These are phyloP conservation scores for Eudorina sp. DNA, from an alignment of 139 green algal species.

Conservation along the genomic window DNA sequence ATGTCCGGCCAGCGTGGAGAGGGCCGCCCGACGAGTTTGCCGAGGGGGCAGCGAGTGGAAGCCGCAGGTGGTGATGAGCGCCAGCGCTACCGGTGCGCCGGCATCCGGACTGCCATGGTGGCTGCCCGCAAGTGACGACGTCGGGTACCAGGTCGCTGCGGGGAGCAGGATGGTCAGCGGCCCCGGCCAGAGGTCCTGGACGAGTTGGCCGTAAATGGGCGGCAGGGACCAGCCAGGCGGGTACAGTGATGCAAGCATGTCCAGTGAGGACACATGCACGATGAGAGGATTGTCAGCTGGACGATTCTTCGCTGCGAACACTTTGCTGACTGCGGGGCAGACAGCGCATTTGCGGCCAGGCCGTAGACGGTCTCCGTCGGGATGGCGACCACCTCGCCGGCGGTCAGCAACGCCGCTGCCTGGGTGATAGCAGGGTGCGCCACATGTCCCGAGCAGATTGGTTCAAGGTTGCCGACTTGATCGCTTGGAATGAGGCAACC, in stretches of 20 bases:
- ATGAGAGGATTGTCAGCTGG: conserved; percentile 79
- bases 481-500: too few relatives aligned
- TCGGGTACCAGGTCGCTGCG: conserved; percentile 56
- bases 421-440: background rate
- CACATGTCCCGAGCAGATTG: too few relatives aligned
- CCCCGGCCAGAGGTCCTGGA: conserved; percentile 68
- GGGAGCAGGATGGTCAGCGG: conserved; percentile 73
- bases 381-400: conserved; percentile 57
- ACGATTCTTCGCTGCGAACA: conserved; percentile 69
- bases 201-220: conserved; percentile 37
- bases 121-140: conserved; percentile 62
- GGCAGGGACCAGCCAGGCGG: conserved; percentile 56
- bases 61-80: conserved; percentile 64
- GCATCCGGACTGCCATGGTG: conserved; percentile 76
- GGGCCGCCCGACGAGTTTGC: conserved; percentile 69
- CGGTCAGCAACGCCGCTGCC: conserved; percentile 38
- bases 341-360: conserved; percentile 64
- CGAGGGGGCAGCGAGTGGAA: conserved; percentile 68
- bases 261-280: conserved; percentile 68
- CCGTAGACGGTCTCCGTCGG: conserved; percentile 78
- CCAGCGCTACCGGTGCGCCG: conserved; percentile 67
- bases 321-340: conserved; percentile 51
- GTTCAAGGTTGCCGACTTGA: too few relatives aligned
- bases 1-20: conserved; percentile 66
- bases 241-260: conserved; percentile 69